Conservation (phyloP, 768 basidiomycete genomes). For the Pilatotrama ljubarskyi region DNA sequence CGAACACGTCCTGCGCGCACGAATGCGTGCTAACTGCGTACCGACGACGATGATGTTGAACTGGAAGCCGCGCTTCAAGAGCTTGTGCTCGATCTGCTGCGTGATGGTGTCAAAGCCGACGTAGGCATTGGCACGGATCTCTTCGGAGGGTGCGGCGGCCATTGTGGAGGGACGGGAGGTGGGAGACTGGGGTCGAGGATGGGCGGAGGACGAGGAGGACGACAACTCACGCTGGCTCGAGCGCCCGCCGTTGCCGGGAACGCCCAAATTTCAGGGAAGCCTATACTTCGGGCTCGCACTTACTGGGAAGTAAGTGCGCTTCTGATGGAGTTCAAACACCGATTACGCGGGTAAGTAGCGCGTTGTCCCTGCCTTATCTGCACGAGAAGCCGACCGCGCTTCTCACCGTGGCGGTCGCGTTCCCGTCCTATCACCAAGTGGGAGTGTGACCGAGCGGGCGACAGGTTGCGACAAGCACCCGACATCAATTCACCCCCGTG, state of each 20-base stretch:
- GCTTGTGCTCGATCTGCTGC: conserved; percentile 97
- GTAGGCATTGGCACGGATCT: conserved; percentile 90
- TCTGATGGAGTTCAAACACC: conserved; percentile 8
- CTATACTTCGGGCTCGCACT: background rate
- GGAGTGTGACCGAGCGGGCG: background rate
- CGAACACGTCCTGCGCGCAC: background rate
- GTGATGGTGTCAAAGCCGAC: conserved; percentile 99
- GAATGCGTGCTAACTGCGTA: conserved; percentile 38
- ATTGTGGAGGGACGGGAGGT: conserved; percentile 14
- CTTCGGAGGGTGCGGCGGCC: conserved; percentile 51
- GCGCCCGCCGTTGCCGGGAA: conserved; percentile 16
- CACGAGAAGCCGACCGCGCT: background rate
- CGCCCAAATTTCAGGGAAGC: conserved; percentile 12
- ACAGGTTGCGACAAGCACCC: background rate
- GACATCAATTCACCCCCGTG: conserved; percentile 6
- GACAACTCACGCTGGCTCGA: conserved; percentile 16
- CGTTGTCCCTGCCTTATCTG: background rate
- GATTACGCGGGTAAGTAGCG: conserved; percentile 1
- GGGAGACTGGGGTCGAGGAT: conserved; percentile 4
- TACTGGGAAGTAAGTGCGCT: conserved; percentile 4
- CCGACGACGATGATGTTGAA: conserved; percentile 98
- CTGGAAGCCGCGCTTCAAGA: conserved; percentile 98
- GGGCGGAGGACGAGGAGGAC: conserved; percentile 15
- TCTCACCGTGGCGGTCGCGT: background rate
- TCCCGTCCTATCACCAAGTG: background rate